These are phyloP conservation scores for Candida methanosorbosa DNA, from an alignment of 805 yeast species.

Conservation along the genomic window DNA sequence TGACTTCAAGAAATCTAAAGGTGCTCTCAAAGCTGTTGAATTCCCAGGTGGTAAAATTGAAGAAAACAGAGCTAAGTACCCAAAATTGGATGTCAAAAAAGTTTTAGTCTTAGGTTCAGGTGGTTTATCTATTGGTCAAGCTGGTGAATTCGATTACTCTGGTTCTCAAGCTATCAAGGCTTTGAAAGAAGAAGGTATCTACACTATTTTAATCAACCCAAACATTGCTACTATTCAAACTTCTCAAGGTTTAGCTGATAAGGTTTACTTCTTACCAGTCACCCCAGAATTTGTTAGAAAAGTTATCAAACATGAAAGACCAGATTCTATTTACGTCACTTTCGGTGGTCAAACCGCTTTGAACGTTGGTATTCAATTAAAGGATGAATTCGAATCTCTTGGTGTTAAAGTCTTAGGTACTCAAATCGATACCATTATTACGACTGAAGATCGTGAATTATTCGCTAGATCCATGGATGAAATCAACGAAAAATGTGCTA, in stretches of 20 bases:
- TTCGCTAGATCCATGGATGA: constrained; percentile 93
- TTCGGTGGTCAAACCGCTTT: constrained; percentile 99
- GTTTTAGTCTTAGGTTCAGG: constrained; percentile 95
- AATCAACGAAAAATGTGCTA: constrained; percentile 92
- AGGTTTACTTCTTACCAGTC: constrained; percentile 96
- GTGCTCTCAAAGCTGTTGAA: constrained; percentile 57
- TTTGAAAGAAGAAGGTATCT: constrained; percentile 93
- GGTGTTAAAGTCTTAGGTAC: constrained; percentile 97
- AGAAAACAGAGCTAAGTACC: constrained; percentile 69
- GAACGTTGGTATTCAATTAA: constrained; percentile 89
- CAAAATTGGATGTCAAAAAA: constrained; percentile 79
- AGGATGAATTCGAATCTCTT: constrained; percentile 86
- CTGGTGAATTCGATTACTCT: constrained; percentile 98
- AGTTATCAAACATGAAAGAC: constrained; percentile 89
- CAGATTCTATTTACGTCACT: constrained; percentile 94
- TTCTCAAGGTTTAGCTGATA: constrained; percentile 95
- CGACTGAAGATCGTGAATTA: constrained; percentile 96
- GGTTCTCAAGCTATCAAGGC: constrained; percentile 99
- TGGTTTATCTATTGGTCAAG: constrained; percentile 97
- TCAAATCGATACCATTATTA: constrained; percentile 88
- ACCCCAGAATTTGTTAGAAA: constrained; percentile 94
- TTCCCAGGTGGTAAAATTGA: constrained; percentile 86
- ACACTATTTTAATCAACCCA: constrained; percentile 93
- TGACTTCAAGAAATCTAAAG: constrained; percentile 49
- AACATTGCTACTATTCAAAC: constrained; percentile 98